Evolutionary conservation across 148 eudicot species (phyloP).

Genomic region (Limonium bicolor): DNA sequence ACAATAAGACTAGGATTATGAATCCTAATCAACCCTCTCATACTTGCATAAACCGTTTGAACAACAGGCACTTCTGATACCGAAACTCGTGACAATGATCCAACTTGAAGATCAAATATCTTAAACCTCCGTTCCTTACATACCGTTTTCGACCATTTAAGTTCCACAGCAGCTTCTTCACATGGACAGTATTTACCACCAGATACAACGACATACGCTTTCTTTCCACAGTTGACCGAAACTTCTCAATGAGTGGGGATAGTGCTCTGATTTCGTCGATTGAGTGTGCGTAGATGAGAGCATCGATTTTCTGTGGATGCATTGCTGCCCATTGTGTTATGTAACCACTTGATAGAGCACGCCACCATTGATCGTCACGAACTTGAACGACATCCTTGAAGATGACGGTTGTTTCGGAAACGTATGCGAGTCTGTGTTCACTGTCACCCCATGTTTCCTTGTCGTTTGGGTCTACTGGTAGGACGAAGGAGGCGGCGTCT

Average conservation of each 20-base stretch:
- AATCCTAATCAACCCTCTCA: slow-evolving; percentile 72
- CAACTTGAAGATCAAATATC: slow-evolving; percentile 70
- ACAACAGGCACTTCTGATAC: slow-evolving; percentile 78
- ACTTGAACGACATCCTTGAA: slow-evolving; percentile 85
- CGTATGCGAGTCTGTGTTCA: slow-evolving; percentile 89
- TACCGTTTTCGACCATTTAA: slow-evolving; percentile 63
- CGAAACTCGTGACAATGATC: slow-evolving; percentile 42
- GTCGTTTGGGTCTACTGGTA: slow-evolving; percentile 80
- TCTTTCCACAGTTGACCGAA: slow-evolving; percentile 60
- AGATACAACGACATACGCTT: slow-evolving; percentile 77
- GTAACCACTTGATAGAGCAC: slow-evolving; percentile 75
- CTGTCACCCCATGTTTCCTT: slow-evolving; percentile 99
- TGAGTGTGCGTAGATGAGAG: slow-evolving; percentile 85
- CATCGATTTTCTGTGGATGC: slow-evolving; percentile 88
- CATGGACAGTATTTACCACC: slow-evolving; percentile 67
- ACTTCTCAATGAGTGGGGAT: slow-evolving; percentile 73
- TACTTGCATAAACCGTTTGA: slow-evolving; percentile 62
- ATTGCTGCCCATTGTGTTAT: slow-evolving; percentile 94
- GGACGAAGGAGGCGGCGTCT: slow-evolving; percentile 76
- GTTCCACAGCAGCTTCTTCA: slow-evolving; percentile 58
- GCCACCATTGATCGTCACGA: slow-evolving; percentile 97
- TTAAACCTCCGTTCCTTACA: slow-evolving; percentile 83
- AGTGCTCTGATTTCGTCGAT: slow-evolving; percentile 51
- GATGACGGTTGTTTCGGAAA: slow-evolving; percentile 87
- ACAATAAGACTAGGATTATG: slow-evolving; percentile 81